Evolutionary conservation across 2,329 filamentous ascomycete genomes (phyloP).

Genomic region (Sporothrix sp.): DNA sequence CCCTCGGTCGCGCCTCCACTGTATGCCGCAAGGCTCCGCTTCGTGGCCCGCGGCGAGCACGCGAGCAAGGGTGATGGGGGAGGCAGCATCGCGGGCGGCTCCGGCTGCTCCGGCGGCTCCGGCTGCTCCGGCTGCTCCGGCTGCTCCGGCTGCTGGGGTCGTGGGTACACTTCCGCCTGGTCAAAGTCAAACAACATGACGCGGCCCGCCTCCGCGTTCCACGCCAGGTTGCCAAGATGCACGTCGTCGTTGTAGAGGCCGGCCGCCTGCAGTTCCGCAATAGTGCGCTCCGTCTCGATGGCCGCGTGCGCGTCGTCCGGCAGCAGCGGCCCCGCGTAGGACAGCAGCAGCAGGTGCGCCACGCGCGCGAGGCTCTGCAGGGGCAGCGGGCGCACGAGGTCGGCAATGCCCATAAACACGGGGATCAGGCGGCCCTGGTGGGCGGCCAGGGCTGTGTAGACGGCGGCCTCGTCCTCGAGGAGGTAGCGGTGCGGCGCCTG

Average conservation of each 20-base stretch:
- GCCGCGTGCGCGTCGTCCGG: not conserved
- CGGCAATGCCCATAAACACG: too few species aligned
- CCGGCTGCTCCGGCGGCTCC: too few species aligned
- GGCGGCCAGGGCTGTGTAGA: too few species aligned
- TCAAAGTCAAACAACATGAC: slow-evolving; percentile 13
- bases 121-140: too few species aligned
- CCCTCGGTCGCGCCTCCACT: not conserved
- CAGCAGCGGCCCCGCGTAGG: not conserved
- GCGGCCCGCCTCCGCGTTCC: slow-evolving; percentile 6
- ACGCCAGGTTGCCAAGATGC: slow-evolving; percentile 1
- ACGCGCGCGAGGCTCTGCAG: too few species aligned
- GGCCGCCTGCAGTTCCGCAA: not conserved
- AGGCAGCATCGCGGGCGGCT: not conserved
- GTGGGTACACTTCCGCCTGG: too few species aligned
- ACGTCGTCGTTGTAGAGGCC: slow-evolving; percentile 5
- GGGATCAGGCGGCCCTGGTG: too few species aligned
- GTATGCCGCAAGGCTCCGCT: not conserved
- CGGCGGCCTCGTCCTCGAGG: too few species aligned
- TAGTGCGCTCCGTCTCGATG: slow-evolving; percentile 1
- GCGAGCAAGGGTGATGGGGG: not conserved
- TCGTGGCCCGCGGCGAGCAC: not conserved
- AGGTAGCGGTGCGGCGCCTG: too few species aligned
- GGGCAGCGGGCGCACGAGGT: too few species aligned
- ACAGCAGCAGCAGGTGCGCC: too few species aligned
- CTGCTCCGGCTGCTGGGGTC: not conserved